These are phyloP conservation scores for Harringtonia aguacate DNA, from an alignment of 2,329 filamentous ascomycete genomes.

Conservation along the genomic window DNA sequence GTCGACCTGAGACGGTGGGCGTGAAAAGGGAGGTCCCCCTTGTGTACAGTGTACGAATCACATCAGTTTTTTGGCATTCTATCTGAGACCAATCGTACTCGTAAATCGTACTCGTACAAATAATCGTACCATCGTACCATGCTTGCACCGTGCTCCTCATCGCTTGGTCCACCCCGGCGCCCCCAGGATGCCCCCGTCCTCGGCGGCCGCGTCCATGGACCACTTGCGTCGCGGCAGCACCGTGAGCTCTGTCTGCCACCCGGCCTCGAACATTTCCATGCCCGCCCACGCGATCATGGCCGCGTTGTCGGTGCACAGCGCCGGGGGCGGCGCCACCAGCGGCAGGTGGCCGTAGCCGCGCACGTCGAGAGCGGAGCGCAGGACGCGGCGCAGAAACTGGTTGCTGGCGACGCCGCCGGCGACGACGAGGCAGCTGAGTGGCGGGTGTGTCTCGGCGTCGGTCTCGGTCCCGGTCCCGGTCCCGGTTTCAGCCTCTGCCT, in stretches of 20 bases:
- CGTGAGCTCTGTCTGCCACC: constrained; percentile 54
- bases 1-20: too few relatives aligned
- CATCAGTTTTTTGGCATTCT: neutral
- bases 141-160: neutral
- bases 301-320: constrained; percentile 87
- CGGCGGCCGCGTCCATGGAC: constrained; percentile 53
- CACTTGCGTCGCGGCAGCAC: constrained; percentile 57
- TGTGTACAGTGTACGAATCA: neutral
- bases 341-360: constrained; percentile 52
- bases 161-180: constrained; percentile 33
- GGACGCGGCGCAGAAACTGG: constrained; percentile 60
- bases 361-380: constrained; percentile 45
- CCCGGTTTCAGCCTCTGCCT: neutral
- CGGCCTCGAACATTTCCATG: constrained; percentile 80
- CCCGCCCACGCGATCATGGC: constrained; percentile 96
- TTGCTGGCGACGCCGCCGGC: constrained; percentile 90
- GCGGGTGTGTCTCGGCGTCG: constrained; percentile 8
- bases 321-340: constrained; percentile 63
- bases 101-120: neutral
- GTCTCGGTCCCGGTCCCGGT: neutral
- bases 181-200: constrained; percentile 59
- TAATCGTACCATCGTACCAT: too few relatives aligned
- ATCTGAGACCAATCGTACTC: neutral
- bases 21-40: too few relatives aligned
- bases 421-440: constrained; percentile 50